Conservation (phyloP, 306 rosid species). For the Crataegus laevigata region DNA sequence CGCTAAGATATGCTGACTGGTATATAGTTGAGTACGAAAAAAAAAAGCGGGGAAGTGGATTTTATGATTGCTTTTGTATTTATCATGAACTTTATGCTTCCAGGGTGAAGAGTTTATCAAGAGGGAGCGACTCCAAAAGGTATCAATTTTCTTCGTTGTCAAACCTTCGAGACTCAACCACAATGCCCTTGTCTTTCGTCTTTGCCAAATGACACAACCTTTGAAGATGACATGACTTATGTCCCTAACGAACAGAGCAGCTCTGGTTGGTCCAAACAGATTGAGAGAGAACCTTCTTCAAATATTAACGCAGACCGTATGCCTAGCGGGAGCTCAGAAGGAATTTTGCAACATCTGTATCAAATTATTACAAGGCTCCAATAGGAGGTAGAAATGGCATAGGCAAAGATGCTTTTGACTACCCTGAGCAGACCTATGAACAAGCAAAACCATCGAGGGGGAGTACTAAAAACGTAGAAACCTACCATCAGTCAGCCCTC, state of each 20-base stretch:
- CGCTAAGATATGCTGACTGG: conserved; percentile 88
- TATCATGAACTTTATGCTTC: conserved; percentile 5
- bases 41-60: neutral
- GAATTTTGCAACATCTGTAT: conserved; percentile 35
- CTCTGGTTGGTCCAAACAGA: conserved; percentile 72
- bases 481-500: conserved; percentile 24
- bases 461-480: conserved; percentile 35
- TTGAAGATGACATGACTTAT: conserved; percentile 40
- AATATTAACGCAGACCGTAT: conserved; percentile 42
- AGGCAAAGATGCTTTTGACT: conserved; percentile 41
- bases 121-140: conserved; percentile 54
- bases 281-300: conserved; percentile 61
- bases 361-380: conserved; percentile 45
- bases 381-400: conserved; percentile 40
- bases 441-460: conserved; percentile 36
- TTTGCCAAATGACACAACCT: conserved; percentile 30
- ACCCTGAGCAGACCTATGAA: conserved; percentile 37
- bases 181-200: conserved; percentile 42
- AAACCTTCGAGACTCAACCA: conserved; percentile 51
- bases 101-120: conserved; percentile 77
- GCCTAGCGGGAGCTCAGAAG: conserved; percentile 59
- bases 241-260: conserved; percentile 48
- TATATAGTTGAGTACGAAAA: conserved; percentile 11
- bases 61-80: neutral
- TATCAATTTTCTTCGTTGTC: conserved; percentile 50